Evolutionary conservation across 306 rosid genomes (phyloP).

Genomic region (Crotalaria pallida): DNA sequence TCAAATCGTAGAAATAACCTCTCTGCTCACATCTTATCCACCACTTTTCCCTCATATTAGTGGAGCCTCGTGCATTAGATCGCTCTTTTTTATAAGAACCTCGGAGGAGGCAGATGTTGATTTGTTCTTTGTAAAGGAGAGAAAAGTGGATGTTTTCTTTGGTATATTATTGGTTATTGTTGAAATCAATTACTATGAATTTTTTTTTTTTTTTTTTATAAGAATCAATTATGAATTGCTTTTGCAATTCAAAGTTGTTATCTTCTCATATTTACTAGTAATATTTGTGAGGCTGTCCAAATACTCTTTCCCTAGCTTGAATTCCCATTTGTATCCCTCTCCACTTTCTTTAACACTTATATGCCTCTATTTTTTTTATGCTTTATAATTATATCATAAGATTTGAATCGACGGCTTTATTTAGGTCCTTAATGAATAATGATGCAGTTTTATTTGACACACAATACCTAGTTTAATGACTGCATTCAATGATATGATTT

Average conservation of each 20-base stretch:
- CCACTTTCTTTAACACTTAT: background rate
- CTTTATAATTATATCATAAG: background rate
- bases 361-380: background rate
- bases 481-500: background rate
- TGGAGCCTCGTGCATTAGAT: background rate
- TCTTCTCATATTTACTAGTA: background rate
- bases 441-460: conserved; percentile 17
- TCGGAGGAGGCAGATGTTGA: background rate
- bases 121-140: background rate
- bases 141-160: background rate
- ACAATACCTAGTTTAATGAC: background rate
- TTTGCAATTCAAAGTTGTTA: background rate
- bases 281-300: background rate
- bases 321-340: background rate
- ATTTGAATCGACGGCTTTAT: background rate
- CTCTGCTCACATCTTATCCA: background rate
- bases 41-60: background rate
- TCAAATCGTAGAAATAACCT: background rate
- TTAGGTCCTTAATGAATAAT: conserved; percentile 1
- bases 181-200: background rate
- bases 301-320: background rate
- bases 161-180: background rate
- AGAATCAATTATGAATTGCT: background rate
- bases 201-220: no score
- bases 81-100: background rate